These are phyloP conservation scores for Schwanniomyces yamadae DNA, from an alignment of 805 yeast species.

Conservation along the genomic window DNA sequence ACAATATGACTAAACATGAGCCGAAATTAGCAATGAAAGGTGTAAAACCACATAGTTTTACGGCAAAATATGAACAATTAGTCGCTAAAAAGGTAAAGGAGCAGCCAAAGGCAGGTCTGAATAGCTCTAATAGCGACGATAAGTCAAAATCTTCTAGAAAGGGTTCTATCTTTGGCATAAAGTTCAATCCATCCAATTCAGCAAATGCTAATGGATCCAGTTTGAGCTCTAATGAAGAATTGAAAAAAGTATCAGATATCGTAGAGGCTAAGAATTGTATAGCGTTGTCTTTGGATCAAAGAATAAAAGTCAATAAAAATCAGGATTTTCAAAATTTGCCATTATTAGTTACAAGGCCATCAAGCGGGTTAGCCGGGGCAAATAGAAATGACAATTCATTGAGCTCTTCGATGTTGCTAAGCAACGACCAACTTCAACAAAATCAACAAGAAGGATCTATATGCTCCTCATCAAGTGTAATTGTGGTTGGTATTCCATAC, in stretches of 20 bases:
- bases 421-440: slow-evolving; percentile 15
- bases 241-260: slow-evolving; percentile 14
- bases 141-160: slow-evolving; percentile 27
- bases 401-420: slow-evolving; percentile 33
- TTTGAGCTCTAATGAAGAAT: slow-evolving; percentile 5
- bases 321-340: slow-evolving; percentile 31
- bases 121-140: slow-evolving; percentile 14
- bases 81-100: slow-evolving; percentile 36
- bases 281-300: slow-evolving; percentile 33
- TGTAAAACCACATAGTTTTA: slow-evolving; percentile 32
- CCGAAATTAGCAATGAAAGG: slow-evolving; percentile 30
- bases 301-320: slow-evolving; percentile 26
- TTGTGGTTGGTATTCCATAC: slow-evolving; percentile 41
- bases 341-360: slow-evolving; percentile 38
- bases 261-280: slow-evolving; percentile 32
- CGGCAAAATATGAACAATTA: slow-evolving; percentile 40
- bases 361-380: slow-evolving; percentile 14
- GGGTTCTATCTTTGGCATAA: slow-evolving; percentile 40
- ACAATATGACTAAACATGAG: slow-evolving; percentile 32
- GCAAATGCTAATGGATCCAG: slow-evolving; percentile 5
- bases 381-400: slow-evolving; percentile 29
- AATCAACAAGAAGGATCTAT: slow-evolving; percentile 22
- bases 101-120: slow-evolving; percentile 14
- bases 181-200: slow-evolving; percentile 26
- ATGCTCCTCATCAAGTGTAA: slow-evolving; percentile 29